phyloP scores from a whole-genome alignment of 345 rosid genomes.

The Euphorbia pulcherrima region DNA sequence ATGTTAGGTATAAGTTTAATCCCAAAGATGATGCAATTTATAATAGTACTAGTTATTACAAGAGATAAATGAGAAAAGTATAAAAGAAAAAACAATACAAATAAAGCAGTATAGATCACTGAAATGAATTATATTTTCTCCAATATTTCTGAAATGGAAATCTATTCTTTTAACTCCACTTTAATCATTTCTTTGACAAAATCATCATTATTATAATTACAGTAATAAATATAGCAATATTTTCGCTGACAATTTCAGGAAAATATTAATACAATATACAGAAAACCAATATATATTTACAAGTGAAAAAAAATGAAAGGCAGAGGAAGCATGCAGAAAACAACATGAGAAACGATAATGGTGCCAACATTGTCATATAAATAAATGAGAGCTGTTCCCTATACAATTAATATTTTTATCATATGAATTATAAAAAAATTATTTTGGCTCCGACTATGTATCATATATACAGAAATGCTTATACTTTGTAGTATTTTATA shows the following conservation, averaged over 20 bases:
- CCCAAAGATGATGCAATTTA: too few species aligned
- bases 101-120: too few species aligned
- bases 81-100: background rate
- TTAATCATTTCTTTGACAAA: too few species aligned
- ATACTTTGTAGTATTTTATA: background rate
- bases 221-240: too few species aligned
- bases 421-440: background rate
- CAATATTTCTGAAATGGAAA: background rate
- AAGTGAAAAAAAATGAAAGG: background rate
- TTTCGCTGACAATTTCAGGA: too few species aligned
- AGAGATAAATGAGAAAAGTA: background rate
- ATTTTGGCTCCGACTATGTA: background rate
- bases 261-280: background rate
- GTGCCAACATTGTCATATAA: background rate
- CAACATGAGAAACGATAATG: slow-evolving; percentile 1
- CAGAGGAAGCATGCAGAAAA: background rate
- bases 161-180: too few species aligned
- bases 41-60: too few species aligned
- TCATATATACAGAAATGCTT: too few species aligned
- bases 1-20: too few species aligned
- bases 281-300: too few species aligned
- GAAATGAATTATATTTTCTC: background rate
- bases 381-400: background rate
- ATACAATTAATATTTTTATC: background rate
- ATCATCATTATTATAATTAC: too few species aligned